These are phyloP conservation scores for Byssochlamys sp. DNA, from an alignment of 2,329 filamentous ascomycete species.

Conservation along the genomic window DNA sequence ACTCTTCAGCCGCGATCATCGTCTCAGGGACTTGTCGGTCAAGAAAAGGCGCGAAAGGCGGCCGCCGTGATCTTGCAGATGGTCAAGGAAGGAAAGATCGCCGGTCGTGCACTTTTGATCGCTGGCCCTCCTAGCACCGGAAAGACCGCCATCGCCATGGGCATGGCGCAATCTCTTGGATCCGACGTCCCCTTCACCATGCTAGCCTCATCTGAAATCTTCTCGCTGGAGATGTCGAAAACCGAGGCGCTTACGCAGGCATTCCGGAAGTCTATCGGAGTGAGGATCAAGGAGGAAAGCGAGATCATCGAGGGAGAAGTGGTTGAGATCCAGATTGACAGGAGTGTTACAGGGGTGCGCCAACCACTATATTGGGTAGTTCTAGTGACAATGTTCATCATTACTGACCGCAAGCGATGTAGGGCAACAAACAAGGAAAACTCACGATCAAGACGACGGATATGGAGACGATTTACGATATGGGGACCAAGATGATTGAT, in stretches of 20 bases:
- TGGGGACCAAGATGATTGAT: slow-evolving; percentile 99
- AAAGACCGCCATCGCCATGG: slow-evolving; percentile 97
- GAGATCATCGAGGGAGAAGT: slow-evolving; percentile 99
- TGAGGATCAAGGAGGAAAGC: slow-evolving; percentile 96
- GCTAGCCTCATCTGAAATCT: slow-evolving; percentile 91
- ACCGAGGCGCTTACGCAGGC: slow-evolving; percentile 95
- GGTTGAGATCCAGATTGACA: slow-evolving; percentile 95
- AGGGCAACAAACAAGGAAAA: slow-evolving; percentile 94
- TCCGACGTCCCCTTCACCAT: slow-evolving; percentile 93
- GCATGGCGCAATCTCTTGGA: slow-evolving; percentile 92
- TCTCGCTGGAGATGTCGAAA: slow-evolving; percentile 98
- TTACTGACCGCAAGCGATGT: slow-evolving; percentile 7
- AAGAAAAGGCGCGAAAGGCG: slow-evolving; percentile 91
- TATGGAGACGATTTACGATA: slow-evolving; percentile 99
- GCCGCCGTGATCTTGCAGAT: slow-evolving; percentile 94
- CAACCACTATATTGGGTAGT: not conserved
- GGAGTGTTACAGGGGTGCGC: slow-evolving; percentile 75
- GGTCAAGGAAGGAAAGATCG: slow-evolving; percentile 98
- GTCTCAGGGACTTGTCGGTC: slow-evolving; percentile 89
- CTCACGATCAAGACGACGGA: slow-evolving; percentile 98
- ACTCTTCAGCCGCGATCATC: slow-evolving; percentile 75
- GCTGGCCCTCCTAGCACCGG: slow-evolving; percentile 93
- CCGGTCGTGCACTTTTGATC: slow-evolving; percentile 85
- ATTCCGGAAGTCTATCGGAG: slow-evolving; percentile 97
- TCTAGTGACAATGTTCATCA: not conserved